These are phyloP conservation scores for Xylaria sp. DNA, from an alignment of 2,329 filamentous ascomycete genomes.

Conservation along the genomic window DNA sequence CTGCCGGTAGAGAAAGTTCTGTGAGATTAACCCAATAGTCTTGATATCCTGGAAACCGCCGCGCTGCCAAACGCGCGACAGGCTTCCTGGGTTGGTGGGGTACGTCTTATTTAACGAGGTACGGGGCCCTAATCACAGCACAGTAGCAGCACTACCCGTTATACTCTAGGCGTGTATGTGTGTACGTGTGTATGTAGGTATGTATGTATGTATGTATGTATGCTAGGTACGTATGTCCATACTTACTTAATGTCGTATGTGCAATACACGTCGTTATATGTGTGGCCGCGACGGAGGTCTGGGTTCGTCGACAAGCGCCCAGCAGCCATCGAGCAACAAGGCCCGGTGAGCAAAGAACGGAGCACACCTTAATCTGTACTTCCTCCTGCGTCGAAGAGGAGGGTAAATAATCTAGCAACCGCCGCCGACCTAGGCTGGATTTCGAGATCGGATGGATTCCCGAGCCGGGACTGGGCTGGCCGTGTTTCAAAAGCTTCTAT, in stretches of 20 bases:
- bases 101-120: conserved; percentile 7
- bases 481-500: conserved; percentile 29
- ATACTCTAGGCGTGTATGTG: too few species aligned
- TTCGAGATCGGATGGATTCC: conserved; percentile 25
- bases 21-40: conserved; percentile 25
- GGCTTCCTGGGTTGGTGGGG: conserved; percentile 13
- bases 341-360: neutral
- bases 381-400: neutral
- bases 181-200: too few species aligned
- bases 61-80: conserved; percentile 21
- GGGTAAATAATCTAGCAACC: neutral
- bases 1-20: conserved; percentile 16
- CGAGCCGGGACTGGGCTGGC: conserved; percentile 25
- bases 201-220: too few species aligned
- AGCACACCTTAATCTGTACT: neutral
- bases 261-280: too few species aligned
- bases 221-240: too few species aligned
- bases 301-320: neutral
- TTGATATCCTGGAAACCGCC: conserved; percentile 19
- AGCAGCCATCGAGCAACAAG: too few species aligned
- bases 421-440: conserved; percentile 4
- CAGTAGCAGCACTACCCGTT: neutral
- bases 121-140: conserved; percentile 19
- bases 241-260: too few species aligned
- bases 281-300: neutral